Evolutionary conservation across 768 basidiomycete species (phyloP).

Genomic region (Tylopilus plumbeoviolaceoides): DNA sequence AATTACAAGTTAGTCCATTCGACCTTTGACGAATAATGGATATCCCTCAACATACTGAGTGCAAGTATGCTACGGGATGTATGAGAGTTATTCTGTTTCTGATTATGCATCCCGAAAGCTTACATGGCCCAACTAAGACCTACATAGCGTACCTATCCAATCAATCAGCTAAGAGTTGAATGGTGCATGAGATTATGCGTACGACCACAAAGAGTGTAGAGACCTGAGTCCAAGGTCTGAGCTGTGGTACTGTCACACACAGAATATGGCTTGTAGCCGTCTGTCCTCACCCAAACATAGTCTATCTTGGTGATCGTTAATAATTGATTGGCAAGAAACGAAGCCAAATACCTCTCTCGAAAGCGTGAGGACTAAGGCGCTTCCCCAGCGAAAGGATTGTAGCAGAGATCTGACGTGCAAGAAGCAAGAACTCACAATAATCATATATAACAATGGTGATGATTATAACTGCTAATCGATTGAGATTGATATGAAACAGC

Average conservation of each 20-base stretch:
- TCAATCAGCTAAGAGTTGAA: no score
- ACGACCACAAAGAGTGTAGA: constrained; percentile 8
- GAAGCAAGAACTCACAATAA: no score
- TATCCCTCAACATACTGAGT: background rate
- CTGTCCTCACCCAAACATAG: constrained; percentile 10
- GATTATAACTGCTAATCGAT: no score
- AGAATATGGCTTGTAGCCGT: no score
- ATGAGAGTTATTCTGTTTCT: no score
- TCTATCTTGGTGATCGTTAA: constrained; percentile 5
- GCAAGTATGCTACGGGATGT: background rate
- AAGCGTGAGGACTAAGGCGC: constrained; percentile 11
- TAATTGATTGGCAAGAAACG: background rate
- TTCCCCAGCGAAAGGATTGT: no score
- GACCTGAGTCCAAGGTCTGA: constrained; percentile 3
- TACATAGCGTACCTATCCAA: background rate
- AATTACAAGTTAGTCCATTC: background rate
- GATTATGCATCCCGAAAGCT: background rate
- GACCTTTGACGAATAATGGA: no score
- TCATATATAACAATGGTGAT: no score
- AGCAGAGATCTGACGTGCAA: no score
- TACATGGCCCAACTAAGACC: background rate
- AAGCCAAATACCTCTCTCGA: constrained; percentile 6
- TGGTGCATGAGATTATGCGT: background rate
- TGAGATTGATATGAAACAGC: no score
- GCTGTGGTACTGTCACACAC: background rate